Conservation (phyloP, 305 asterid species). For the Solanum hybrid region DNA sequence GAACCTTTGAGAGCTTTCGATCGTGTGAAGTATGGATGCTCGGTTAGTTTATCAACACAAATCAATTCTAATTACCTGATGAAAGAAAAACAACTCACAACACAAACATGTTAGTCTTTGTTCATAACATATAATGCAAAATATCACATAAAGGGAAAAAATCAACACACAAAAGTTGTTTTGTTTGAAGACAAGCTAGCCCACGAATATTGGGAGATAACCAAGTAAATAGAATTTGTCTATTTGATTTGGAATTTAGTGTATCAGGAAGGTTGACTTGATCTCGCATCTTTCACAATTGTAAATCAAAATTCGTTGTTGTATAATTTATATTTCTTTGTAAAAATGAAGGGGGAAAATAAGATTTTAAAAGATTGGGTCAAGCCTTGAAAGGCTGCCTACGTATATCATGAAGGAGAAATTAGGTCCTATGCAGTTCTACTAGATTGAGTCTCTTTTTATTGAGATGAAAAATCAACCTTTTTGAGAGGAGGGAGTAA, state of each 20-base stretch:
- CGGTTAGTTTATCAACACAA: neutral
- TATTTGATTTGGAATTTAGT: neutral
- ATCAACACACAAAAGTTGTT: neutral
- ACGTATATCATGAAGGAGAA: neutral
- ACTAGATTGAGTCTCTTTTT: too few relatives aligned
- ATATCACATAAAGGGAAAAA: neutral
- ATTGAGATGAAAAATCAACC: neutral
- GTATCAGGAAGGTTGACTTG: neutral
- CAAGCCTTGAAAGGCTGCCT: neutral
- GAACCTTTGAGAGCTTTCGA: neutral
- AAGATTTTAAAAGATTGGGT: neutral
- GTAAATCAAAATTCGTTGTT: too few relatives aligned
- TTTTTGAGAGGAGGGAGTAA: neutral
- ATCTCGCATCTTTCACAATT: neutral
- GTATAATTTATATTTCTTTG: neutral
- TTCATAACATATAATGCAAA: too few relatives aligned
- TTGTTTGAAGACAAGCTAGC: neutral
- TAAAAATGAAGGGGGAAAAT: neutral
- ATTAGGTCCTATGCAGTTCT: neutral
- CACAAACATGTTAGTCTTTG: neutral
- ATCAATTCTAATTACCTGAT: neutral
- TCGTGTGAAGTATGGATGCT: neutral
- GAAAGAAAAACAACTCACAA: neutral
- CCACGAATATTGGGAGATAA: neutral
- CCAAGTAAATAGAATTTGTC: too few relatives aligned